Evolutionary conservation across 139 green algal genomes (phyloP).

Genomic region (Picochlorum sp.): DNA sequence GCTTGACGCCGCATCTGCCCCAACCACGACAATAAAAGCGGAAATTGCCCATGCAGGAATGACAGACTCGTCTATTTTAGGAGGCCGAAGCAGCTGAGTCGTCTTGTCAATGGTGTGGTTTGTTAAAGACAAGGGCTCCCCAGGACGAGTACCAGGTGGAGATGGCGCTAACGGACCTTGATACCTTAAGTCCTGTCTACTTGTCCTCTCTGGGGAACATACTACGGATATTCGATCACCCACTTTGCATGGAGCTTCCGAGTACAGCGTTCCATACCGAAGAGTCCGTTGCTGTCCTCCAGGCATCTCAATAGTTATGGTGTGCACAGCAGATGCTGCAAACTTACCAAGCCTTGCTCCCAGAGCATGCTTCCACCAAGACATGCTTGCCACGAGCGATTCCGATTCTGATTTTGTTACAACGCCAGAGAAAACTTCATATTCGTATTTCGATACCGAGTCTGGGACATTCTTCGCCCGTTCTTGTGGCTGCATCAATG

Average conservation of each 20-base stretch:
- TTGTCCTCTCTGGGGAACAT: constrained; percentile 32
- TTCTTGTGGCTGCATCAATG: constrained; percentile 81
- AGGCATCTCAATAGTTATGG: constrained; percentile 57
- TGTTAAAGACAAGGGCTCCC: constrained; percentile 61
- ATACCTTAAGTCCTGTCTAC: constrained; percentile 1
- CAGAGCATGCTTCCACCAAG: constrained; percentile 8
- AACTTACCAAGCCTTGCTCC: not conserved
- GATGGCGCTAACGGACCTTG: constrained; percentile 36
- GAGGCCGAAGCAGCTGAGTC: constrained; percentile 42
- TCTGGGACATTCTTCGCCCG: constrained; percentile 62
- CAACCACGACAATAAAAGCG: constrained; percentile 19
- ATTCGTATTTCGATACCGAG: constrained; percentile 59
- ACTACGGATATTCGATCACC: constrained; percentile 71
- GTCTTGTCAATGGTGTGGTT: constrained; percentile 61
- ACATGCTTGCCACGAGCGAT: not conserved
- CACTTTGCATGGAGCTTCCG: constrained; percentile 63
- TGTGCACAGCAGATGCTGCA: constrained; percentile 52
- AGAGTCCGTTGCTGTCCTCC: constrained; percentile 60
- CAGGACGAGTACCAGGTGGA: constrained; percentile 53
- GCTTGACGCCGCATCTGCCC: constrained; percentile 56
- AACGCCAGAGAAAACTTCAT: constrained; percentile 68
- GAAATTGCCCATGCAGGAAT: constrained; percentile 61
- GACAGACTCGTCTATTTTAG: constrained; percentile 12
- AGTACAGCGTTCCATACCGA: constrained; percentile 50
- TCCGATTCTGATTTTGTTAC: constrained; percentile 46